Evolutionary conservation across 2,329 filamentous ascomycete species (phyloP).

Genomic region (Fusarium protoensiforme): DNA sequence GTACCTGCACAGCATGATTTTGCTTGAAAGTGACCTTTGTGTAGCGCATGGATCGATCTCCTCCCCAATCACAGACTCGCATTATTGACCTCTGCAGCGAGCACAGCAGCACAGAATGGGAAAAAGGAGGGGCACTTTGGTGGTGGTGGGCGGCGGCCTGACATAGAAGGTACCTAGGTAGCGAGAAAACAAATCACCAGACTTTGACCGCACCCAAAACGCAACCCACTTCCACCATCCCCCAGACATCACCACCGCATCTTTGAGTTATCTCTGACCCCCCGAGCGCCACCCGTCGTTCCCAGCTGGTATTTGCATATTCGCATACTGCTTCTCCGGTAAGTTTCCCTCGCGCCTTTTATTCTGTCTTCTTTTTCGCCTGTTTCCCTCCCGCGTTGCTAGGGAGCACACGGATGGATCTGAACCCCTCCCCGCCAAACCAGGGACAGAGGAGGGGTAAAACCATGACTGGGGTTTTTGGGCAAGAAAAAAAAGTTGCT

Average conservation of each 20-base stretch:
- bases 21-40: slow-evolving; percentile 24
- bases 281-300: slow-evolving; percentile 14
- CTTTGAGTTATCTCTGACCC: slow-evolving; percentile 15
- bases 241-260: slow-evolving; percentile 23
- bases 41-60: not conserved
- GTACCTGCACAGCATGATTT: slow-evolving; percentile 25
- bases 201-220: slow-evolving; percentile 31
- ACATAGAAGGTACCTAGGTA: slow-evolving; percentile 19
- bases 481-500: slow-evolving; percentile 27
- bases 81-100: slow-evolving; percentile 24
- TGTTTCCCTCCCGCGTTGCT: not conserved
- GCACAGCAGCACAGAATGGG: slow-evolving; percentile 31
- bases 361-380: not conserved
- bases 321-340: slow-evolving; percentile 32
- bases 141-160: slow-evolving; percentile 36
- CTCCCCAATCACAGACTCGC: slow-evolving; percentile 34
- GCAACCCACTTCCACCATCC: slow-evolving; percentile 36
- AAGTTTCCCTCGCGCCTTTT: slow-evolving; percentile 8
- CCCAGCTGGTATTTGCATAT: slow-evolving; percentile 19
- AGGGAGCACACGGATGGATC: slow-evolving; percentile 23
- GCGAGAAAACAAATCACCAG: slow-evolving; percentile 43
- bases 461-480: slow-evolving; percentile 30
- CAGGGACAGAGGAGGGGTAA: slow-evolving; percentile 35
- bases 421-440: slow-evolving; percentile 30
- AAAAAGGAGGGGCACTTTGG: slow-evolving; percentile 41